Conservation (phyloP, 768 basidiomycete genomes). For the Hydnomerulius pinastri region DNA sequence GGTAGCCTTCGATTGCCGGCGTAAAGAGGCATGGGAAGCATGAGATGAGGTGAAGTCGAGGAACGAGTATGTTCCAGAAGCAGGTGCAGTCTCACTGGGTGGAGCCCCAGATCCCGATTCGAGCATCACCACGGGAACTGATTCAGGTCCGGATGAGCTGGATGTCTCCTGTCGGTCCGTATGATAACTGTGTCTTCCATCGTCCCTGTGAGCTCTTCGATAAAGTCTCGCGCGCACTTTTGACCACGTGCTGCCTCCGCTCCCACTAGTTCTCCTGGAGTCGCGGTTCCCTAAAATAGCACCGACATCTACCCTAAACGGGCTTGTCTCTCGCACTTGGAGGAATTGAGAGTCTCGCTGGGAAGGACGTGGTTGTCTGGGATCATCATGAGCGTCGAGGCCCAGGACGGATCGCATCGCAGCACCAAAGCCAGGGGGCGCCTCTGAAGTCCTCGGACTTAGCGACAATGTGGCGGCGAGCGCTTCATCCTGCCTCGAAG, state of each 20-base stretch:
- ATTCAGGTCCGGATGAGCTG: conserved; percentile 28
- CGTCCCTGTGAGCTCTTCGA: conserved; percentile 31
- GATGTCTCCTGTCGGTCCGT: conserved; percentile 22
- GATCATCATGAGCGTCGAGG: conserved; percentile 6
- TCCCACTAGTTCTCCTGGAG: conserved; percentile 24
- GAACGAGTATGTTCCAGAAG: conserved; percentile 35
- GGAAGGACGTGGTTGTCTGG: conserved; percentile 2
- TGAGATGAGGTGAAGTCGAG: conserved; percentile 32
- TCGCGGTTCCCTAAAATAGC: conserved; percentile 25
- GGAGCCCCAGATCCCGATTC: conserved; percentile 15
- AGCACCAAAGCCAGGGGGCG: conserved; percentile 4
- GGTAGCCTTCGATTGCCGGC: conserved; percentile 25
- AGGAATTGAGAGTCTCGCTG: conserved; percentile 29
- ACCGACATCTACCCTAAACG: conserved; percentile 47
- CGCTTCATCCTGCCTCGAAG: conserved; percentile 32
- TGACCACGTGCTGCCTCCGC: conserved; percentile 31
- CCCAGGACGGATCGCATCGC: conserved; percentile 3
- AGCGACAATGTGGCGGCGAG: conserved; percentile 45
- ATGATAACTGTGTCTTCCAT: conserved; percentile 22
- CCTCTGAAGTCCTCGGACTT: conserved; percentile 47
- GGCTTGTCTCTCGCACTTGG: conserved; percentile 43
- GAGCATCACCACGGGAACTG: conserved; percentile 34
- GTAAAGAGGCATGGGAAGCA: conserved; percentile 24
- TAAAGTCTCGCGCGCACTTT: conserved; percentile 32
- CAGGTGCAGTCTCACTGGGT: conserved; percentile 23